phyloP scores from a whole-genome alignment of 805 yeast species.

The Yarrowia sp. region DNA sequence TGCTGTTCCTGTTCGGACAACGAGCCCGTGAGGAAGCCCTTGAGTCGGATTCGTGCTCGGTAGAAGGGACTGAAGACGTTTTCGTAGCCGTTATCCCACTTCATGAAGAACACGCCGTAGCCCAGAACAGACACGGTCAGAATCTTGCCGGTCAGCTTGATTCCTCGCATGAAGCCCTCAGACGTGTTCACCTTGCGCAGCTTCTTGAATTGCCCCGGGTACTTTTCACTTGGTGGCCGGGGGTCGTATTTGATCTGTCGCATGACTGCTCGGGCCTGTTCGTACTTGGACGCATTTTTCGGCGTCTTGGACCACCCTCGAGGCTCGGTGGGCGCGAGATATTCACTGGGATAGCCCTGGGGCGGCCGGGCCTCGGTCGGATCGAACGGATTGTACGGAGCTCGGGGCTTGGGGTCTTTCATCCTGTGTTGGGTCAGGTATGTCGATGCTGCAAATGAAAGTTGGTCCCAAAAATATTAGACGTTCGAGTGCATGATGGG shows the following conservation, averaged over 20 bases:
- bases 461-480: not conserved
- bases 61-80: slow-evolving; percentile 75
- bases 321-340: slow-evolving; percentile 66
- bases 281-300: slow-evolving; percentile 68
- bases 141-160: slow-evolving; percentile 61
- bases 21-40: slow-evolving; percentile 61
- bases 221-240: slow-evolving; percentile 72
- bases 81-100: slow-evolving; percentile 87
- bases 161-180: slow-evolving; percentile 62
- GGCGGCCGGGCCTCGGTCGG: slow-evolving; percentile 78
- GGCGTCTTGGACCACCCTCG: slow-evolving; percentile 67
- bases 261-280: slow-evolving; percentile 76
- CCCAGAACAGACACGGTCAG: slow-evolving; percentile 58
- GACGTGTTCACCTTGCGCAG: slow-evolving; percentile 64
- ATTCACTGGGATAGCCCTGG: slow-evolving; percentile 86
- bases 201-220: slow-evolving; percentile 81
- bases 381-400: slow-evolving; percentile 87
- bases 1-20: slow-evolving; percentile 66
- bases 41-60: slow-evolving; percentile 62
- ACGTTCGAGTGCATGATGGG: no score
- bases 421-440: slow-evolving; percentile 13
- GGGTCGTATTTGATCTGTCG: slow-evolving; percentile 76
- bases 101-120: slow-evolving; percentile 72
- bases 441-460: not conserved
- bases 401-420: slow-evolving; percentile 50